Conservation (phyloP, 2,329 filamentous ascomycete species). For the Polytolypa hystricis region DNA sequence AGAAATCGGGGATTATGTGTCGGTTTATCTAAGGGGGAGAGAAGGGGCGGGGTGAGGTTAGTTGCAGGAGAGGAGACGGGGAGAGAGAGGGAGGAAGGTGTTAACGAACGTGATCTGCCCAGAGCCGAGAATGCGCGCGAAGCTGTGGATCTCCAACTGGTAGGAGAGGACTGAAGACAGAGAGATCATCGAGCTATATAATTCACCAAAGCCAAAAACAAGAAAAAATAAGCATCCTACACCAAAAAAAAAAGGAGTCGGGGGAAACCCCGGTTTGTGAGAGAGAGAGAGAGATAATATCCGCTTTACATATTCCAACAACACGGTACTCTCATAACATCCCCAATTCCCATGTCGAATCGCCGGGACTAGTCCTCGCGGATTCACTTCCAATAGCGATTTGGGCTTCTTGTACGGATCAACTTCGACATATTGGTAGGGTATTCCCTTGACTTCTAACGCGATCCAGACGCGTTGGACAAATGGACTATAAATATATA, state of each 20-base stretch:
- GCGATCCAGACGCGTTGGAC: constrained; percentile 86
- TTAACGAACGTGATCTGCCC: constrained; percentile 61
- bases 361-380: constrained; percentile 63
- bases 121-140: constrained; percentile 64
- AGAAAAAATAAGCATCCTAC: background rate
- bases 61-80: background rate
- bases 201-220: background rate
- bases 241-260: background rate
- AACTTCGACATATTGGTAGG: constrained; percentile 79
- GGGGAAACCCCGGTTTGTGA: background rate
- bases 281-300: background rate
- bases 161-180: constrained; percentile 49
- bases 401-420: constrained; percentile 67
- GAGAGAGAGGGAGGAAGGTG: background rate
- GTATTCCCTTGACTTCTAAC: constrained; percentile 63
- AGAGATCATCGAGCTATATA: constrained; percentile 61
- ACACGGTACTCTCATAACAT: constrained; percentile 67
- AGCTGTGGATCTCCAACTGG: constrained; percentile 53
- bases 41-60: constrained; percentile 10
- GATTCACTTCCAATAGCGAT: constrained; percentile 62
- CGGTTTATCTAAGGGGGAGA: constrained; percentile 53
- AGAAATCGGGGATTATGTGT: constrained; percentile 65
- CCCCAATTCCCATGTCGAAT: constrained; percentile 71
- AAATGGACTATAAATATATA: too few species aligned
- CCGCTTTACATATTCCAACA: constrained; percentile 66